Conservation (phyloP, 2,329 filamentous ascomycete genomes). For the Penicillium brevicompactum region DNA sequence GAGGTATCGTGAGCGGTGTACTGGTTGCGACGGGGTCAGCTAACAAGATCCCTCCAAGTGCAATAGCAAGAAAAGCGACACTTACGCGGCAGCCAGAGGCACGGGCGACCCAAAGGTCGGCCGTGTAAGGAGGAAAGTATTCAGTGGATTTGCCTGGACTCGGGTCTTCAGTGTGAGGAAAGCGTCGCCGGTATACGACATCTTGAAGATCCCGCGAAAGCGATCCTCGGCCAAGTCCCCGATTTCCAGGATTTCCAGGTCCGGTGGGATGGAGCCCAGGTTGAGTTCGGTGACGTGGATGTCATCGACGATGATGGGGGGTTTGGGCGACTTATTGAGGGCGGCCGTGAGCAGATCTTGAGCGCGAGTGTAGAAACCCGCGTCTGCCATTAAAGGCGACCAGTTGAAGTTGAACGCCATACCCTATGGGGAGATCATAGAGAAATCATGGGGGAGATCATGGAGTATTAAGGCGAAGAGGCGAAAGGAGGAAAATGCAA, state of each 20-base stretch:
- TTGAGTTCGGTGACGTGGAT: conserved; percentile 98
- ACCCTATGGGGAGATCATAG: conserved; percentile 32
- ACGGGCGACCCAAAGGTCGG: conserved; percentile 90
- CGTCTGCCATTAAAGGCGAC: conserved; percentile 97
- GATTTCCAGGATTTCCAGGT: conserved; percentile 96
- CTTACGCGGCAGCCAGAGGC: conserved; percentile 77
- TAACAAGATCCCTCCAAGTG: background rate
- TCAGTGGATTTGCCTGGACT: conserved; percentile 96
- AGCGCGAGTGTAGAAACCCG: conserved; percentile 83
- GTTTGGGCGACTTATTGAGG: conserved; percentile 96
- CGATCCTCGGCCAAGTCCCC: conserved; percentile 95
- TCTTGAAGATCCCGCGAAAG: conserved; percentile 98
- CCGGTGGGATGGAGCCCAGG: conserved; percentile 88
- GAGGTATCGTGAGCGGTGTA: conserved; percentile 91
- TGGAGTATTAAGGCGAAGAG: background rate
- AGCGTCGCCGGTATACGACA: conserved; percentile 95
- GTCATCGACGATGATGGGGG: conserved; percentile 98
- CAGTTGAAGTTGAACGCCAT: conserved; percentile 99
- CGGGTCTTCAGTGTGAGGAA: conserved; percentile 93
- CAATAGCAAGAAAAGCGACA: conserved; percentile 3
- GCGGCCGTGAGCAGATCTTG: conserved; percentile 93
- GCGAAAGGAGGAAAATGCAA: conserved; percentile 9
- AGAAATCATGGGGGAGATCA: background rate
- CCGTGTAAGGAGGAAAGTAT: conserved; percentile 91
- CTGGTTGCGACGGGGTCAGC: conserved; percentile 29